A percentile compares a stretch with the other conserved stretches of the same genome.
phyloP scores from a whole-genome alignment of 805 yeast genomes.

The Ogataea pini region DNA sequence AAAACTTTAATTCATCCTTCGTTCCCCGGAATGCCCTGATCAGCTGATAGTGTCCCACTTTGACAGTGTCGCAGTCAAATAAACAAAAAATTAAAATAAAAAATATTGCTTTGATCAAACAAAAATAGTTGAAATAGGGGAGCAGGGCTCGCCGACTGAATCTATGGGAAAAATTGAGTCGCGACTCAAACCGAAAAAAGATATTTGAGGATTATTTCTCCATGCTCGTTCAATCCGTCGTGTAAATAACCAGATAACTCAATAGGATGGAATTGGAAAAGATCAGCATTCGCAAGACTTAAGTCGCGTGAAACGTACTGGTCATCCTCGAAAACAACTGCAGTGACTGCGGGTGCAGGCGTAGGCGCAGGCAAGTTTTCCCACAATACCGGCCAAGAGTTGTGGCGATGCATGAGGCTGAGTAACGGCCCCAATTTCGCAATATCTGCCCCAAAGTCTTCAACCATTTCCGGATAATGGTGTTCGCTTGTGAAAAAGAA shows the following conservation, averaged over 20 bases:
- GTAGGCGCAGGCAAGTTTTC: not conserved
- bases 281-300: conserved; percentile 22
- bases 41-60: too few relatives aligned
- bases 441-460: conserved; percentile 46
- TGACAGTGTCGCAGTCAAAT: too few relatives aligned
- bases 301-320: conserved; percentile 53
- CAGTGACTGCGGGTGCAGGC: conserved; percentile 42
- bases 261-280: conserved; percentile 38
- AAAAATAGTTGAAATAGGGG: too few relatives aligned
- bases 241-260: conserved; percentile 54
- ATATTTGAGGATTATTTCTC: conserved; percentile 40
- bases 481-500: conserved; percentile 47
- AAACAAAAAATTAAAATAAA: too few relatives aligned
- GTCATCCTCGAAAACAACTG: conserved; percentile 50
- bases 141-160: too few relatives aligned
- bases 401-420: conserved; percentile 33
- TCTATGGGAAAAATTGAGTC: too few relatives aligned
- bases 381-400: conserved; percentile 31
- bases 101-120: too few relatives aligned
- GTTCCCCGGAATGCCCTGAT: too few relatives aligned
- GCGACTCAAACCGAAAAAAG: too few relatives aligned
- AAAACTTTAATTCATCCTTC: too few relatives aligned
- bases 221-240: conserved; percentile 47
- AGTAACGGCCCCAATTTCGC: conserved; percentile 43
- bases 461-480: conserved; percentile 53